A percentile compares a stretch with the other conserved stretches of the same genome.
phyloP scores from a whole-genome alignment of 2,329 filamentous ascomycete species.

The Hymenoscyphus occultus region DNA sequence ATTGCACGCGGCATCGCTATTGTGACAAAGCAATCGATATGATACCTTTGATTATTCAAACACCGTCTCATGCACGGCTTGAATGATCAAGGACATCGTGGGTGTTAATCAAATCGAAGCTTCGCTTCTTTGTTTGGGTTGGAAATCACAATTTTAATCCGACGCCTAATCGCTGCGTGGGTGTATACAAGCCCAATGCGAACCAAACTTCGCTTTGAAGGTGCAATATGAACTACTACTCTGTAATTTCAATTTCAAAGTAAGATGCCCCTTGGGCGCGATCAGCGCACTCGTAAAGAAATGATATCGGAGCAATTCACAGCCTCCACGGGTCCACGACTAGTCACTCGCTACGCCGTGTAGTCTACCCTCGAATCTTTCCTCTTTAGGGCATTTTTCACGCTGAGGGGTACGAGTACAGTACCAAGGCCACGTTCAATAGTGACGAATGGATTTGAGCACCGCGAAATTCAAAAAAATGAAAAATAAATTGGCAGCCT shows the following conservation, averaged over 20 bases:
- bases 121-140: conserved; percentile 6
- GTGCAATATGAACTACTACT: conserved; percentile 1
- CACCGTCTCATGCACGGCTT: conserved; percentile 3
- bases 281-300: background rate
- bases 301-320: background rate
- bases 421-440: conserved; percentile 12
- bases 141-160: conserved; percentile 1
- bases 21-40: conserved; percentile 3
- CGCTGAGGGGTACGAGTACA: conserved; percentile 1
- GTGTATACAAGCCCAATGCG: background rate
- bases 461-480: background rate
- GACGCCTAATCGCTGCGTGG: conserved; percentile 3
- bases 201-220: background rate
- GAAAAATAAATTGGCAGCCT: conserved; percentile 21
- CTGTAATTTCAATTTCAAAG: background rate
- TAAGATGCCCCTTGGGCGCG: background rate
- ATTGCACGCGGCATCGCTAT: background rate
- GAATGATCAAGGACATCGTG: background rate
- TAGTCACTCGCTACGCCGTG: conserved; percentile 1
- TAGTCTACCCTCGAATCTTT: background rate
- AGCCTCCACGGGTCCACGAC: conserved; percentile 1
- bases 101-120: conserved; percentile 3
- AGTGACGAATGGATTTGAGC: conserved; percentile 11
- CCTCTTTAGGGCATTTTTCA: conserved; percentile 10
- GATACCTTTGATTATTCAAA: conserved; percentile 2